Conservation (phyloP, 2,329 filamentous ascomycete genomes). For the Waltergamsia citrina region DNA sequence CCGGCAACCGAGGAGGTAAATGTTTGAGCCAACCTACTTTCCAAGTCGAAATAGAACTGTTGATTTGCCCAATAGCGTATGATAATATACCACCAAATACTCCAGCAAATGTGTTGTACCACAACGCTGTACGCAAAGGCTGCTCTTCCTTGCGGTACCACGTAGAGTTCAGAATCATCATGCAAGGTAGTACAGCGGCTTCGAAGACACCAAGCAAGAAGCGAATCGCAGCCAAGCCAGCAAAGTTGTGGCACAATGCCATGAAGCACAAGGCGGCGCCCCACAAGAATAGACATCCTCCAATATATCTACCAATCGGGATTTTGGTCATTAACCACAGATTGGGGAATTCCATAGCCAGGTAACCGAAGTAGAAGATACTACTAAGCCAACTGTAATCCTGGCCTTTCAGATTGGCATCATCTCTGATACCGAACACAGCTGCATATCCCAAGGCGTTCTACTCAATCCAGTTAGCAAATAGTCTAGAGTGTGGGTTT, state of each 20-base stretch:
- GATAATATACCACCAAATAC: slow-evolving; percentile 20
- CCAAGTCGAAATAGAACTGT: slow-evolving; percentile 13
- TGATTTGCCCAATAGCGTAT: slow-evolving; percentile 17
- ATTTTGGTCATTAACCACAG: slow-evolving; percentile 11
- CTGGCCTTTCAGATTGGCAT: slow-evolving; percentile 10
- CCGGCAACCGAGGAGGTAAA: background rate
- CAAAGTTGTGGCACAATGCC: slow-evolving; percentile 12
- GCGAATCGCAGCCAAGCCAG: slow-evolving; percentile 12
- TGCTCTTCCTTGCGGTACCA: slow-evolving; percentile 22
- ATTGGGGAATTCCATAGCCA: background rate
- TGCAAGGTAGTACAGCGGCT: slow-evolving; percentile 15
- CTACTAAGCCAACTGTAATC: slow-evolving; percentile 9
- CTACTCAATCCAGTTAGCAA: background rate
- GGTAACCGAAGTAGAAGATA: slow-evolving; percentile 2
- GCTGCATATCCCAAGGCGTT: background rate
- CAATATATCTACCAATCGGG: slow-evolving; percentile 10
- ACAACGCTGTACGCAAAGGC: slow-evolving; percentile 18
- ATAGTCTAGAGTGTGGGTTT: too few species aligned
- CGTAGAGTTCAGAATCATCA: slow-evolving; percentile 18
- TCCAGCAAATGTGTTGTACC: slow-evolving; percentile 19
- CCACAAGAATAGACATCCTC: slow-evolving; percentile 11
- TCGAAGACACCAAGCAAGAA: slow-evolving; percentile 19
- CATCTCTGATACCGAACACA: background rate
- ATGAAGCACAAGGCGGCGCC: slow-evolving; percentile 13
- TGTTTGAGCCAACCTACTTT: slow-evolving; percentile 1